A percentile compares a stretch with the other conserved stretches of the same genome.
Evolutionary conservation across 2,329 filamentous ascomycete species (phyloP).

Genomic region (Xylaria sp.): DNA sequence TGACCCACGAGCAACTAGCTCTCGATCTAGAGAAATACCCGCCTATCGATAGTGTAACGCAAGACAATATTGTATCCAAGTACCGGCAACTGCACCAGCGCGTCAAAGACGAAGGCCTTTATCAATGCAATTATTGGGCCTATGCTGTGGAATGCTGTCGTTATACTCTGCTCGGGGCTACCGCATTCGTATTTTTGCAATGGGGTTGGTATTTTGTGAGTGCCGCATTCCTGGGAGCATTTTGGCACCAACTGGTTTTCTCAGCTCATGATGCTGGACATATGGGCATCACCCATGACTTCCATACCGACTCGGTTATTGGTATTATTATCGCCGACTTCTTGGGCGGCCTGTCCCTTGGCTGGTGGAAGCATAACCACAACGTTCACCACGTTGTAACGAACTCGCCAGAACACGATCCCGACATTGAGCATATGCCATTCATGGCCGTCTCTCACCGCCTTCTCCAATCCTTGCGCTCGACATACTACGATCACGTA

Average conservation of each 20-base stretch:
- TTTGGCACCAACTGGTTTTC: conserved; percentile 97
- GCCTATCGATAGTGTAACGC: conserved; percentile 72
- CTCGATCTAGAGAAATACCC: conserved; percentile 84
- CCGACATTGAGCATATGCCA: conserved; percentile 90
- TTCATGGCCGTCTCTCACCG: conserved; percentile 87
- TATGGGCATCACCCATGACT: conserved; percentile 95
- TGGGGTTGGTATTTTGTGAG: conserved; percentile 71
- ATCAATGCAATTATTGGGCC: conserved; percentile 80
- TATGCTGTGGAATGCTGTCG: conserved; percentile 78
- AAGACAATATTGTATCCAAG: conserved; percentile 76
- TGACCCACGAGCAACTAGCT: conserved; percentile 75
- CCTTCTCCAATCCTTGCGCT: conserved; percentile 73
- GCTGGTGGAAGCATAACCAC: conserved; percentile 97
- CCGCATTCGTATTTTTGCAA: conserved; percentile 66
- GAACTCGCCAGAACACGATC: conserved; percentile 93
- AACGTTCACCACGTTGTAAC: conserved; percentile 98
- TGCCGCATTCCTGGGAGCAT: conserved; percentile 75
- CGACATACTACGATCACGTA: conserved; percentile 81
- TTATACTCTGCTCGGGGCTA: conserved; percentile 69
- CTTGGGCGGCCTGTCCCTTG: conserved; percentile 83
- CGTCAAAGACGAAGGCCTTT: conserved; percentile 77
- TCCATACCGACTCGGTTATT: conserved; percentile 80
- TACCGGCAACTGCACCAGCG: conserved; percentile 79
- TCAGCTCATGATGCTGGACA: conserved; percentile 94
- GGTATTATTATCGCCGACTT: conserved; percentile 92